Conservation (phyloP, 306 rosid genomes). For the Nissolia schottii region DNA sequence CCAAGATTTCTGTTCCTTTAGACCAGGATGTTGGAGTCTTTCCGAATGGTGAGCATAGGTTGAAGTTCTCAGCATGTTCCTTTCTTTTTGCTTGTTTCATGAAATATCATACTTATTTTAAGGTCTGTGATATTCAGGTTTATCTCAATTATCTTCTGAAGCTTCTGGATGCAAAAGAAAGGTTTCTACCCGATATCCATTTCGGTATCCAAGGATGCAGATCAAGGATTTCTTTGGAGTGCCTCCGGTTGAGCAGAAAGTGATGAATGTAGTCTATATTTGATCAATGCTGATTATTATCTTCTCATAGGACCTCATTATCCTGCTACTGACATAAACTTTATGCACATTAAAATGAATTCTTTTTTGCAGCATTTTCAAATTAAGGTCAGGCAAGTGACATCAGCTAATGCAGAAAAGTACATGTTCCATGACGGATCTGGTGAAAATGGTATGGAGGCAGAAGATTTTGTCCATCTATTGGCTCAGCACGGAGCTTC, state of each 20-base stretch:
- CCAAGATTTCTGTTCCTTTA: constrained; percentile 45
- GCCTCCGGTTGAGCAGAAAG: constrained; percentile 35
- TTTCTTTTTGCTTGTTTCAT: constrained; percentile 15
- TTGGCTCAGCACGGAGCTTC: constrained; percentile 66
- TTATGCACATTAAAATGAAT: constrained; percentile 30
- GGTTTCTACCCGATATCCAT: constrained; percentile 67
- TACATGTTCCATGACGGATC: constrained; percentile 46
- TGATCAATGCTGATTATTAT: constrained; percentile 16
- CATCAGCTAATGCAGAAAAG: constrained; percentile 56
- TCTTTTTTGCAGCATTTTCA: constrained; percentile 41
- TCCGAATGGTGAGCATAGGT: constrained; percentile 45
- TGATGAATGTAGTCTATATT: constrained; percentile 39
- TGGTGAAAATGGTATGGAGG: constrained; percentile 48
- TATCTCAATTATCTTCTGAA: constrained; percentile 45
- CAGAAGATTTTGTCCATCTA: constrained; percentile 61
- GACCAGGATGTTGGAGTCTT: constrained; percentile 32
- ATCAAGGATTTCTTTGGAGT: constrained; percentile 55
- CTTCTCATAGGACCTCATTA: constrained; percentile 18
- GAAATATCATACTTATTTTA: constrained; percentile 19
- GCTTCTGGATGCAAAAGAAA: constrained; percentile 45
- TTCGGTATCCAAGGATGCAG: constrained; percentile 46
- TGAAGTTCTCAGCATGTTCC: background rate
- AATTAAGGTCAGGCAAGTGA: constrained; percentile 41
- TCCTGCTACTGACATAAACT: constrained; percentile 28
- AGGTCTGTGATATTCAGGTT: constrained; percentile 46